Evolutionary conservation across 768 basidiomycete genomes (phyloP).

Genomic region (Dentipellis sp.): DNA sequence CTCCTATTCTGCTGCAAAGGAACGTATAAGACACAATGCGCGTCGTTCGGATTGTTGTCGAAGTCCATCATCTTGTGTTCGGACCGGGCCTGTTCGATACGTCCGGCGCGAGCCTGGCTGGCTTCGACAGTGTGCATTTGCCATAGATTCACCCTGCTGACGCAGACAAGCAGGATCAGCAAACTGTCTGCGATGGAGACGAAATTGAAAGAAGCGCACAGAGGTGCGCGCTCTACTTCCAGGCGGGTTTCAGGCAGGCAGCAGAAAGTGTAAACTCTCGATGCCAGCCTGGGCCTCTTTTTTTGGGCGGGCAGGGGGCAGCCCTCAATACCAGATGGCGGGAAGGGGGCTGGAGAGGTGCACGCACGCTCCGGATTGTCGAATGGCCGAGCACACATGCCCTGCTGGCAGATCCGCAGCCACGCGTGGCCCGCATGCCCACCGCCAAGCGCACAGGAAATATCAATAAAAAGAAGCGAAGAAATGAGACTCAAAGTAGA

Average conservation of each 20-base stretch:
- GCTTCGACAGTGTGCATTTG: slow-evolving; percentile 40
- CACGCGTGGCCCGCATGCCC: no score
- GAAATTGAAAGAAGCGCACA: not conserved
- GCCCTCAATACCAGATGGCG: no score
- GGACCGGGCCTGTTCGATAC: slow-evolving; percentile 27
- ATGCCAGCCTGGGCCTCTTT: no score
- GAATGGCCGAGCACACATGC: no score
- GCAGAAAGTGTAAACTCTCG: no score
- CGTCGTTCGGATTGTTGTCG: slow-evolving; percentile 58
- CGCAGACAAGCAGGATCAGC: not conserved
- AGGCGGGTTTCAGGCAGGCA: no score
- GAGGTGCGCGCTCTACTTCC: no score
- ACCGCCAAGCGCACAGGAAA: no score
- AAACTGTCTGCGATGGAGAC: not conserved
- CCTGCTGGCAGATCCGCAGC: no score
- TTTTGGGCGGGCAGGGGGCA: no score
- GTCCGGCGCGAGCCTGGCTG: slow-evolving; percentile 33
- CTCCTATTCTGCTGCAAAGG: slow-evolving; percentile 42
- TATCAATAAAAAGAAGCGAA: not conserved
- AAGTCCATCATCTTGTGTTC: slow-evolving; percentile 54
- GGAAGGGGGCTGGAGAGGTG: no score
- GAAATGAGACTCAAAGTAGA: slow-evolving; percentile 8
- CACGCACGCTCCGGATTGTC: no score
- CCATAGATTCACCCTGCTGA: slow-evolving; percentile 33
- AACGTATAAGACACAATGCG: slow-evolving; percentile 54